Evolutionary conservation across 2,329 filamentous ascomycete genomes (phyloP), one percentile per base, ranked within the genome.

Genomic region (Trichoderma pleuroti): DNA sequence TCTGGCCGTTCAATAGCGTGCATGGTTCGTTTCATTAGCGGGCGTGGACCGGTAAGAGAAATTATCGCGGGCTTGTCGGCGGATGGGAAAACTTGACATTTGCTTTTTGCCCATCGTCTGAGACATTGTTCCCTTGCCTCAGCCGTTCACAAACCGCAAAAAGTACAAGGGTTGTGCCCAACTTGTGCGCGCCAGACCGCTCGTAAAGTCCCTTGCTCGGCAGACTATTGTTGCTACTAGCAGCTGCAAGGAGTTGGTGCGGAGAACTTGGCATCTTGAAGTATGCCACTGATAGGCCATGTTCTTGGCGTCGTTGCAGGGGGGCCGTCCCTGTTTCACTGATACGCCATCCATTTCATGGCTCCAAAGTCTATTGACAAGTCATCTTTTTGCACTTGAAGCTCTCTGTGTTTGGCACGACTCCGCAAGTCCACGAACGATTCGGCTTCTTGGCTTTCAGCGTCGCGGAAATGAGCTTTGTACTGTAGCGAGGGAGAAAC

Each of bases 121-220:
- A 70, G 56, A 70, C 68, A 66, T 49, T 60, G 36, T 18, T 70
- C 61, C 68, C 68, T 70, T 59, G 61, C 26, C 24, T 65, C 54
- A 68, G 66, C 66, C 42, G 36, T 46, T 24, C 28, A 21, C 42
- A 49, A 49, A n/a, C n/a, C 18, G 42, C n/a, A 18, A 34, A 42
- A 39, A 56, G 56, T 36, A 28, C 32, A 39, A 39, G 18, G 63
- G 11, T 30, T 28, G 14, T 68, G 34, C 39, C 30, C 16, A 65
- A n/a, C 49, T 68, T 49, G 18, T 36, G 39, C 63, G 14, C 32
- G 26, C 24, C 39, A 68, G 66, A 52, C 66, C 56, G 56, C 66
- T 34, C 49, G 30, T 59, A 32, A 36, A 34, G n/a, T 28, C 56
- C 56, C 63, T 66, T 68, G 39, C 39, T 26, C 32, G 7, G 49